Base-by-base conservation (phyloP, 2,329 filamentous ascomycete species). In the Penicillium thymicola region DNA sequence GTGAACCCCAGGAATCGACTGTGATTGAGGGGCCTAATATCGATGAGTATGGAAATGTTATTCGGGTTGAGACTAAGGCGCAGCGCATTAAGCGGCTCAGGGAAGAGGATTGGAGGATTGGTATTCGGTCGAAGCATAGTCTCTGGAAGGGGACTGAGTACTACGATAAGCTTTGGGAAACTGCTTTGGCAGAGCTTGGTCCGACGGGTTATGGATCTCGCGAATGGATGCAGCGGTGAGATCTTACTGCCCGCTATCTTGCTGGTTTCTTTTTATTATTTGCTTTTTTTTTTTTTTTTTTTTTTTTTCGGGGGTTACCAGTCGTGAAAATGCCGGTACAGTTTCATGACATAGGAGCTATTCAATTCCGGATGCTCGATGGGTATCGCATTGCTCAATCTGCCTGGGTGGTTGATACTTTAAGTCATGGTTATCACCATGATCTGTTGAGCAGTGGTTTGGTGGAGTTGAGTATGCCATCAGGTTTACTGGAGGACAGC, bases 131-230 rank as follows among this genome's bases (percentile, higher is more conserved):
- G 4, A 45, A 58, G 21, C 55, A 57, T n/a, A 66, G 70, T 21
- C 66, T 67, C 3, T 76, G 73, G 70, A 76, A 76, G 53, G 74
- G 70, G 1, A 53, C 64, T 14, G 66, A 67, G 28, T 73, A 75
- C 51, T 78, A 78, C 57, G 63, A 71, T 46, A 61, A 65, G 6
- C 65, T 75, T 21, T 77, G 76, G 45, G 65, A 60, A 27, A 62
- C 66, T 49, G 70, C 72, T 4, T 54, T 78, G 67, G 69, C 63
- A 10, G 75, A 77, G 57, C 58, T 76, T 58, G 53, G 36, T 28
- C 16, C 45, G n/a, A 43, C 38, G 4, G 42, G 42, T 34, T 51
- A 46, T 21, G 46, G 47, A 34, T 50, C 34, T 40, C 16, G 32
- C 2, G 28, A 27, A 36, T 37, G 34, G 54, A 6, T 43, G 11